A percentile compares a stretch with the other conserved stretches of the same genome.
phyloP scores from a whole-genome alignment of 208 protist genomes.

The Leishmania braziliensis region DNA sequence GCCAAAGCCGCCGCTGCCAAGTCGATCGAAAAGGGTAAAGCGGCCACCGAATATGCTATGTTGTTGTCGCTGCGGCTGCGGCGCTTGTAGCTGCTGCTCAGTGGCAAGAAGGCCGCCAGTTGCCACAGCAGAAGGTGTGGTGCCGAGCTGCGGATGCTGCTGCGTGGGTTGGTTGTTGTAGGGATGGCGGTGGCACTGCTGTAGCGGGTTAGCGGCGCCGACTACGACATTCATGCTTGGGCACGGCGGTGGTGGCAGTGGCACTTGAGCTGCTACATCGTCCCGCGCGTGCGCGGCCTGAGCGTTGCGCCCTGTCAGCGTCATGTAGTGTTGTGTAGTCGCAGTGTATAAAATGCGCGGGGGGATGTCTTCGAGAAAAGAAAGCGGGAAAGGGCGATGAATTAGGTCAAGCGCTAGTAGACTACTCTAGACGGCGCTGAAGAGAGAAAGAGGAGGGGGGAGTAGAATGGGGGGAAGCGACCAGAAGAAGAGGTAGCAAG shows the following conservation, averaged over 20 bases:
- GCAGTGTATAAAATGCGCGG: background rate
- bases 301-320: background rate
- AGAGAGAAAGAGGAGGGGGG: background rate
- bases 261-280: background rate
- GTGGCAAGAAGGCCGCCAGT: background rate
- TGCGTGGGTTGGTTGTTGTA: background rate
- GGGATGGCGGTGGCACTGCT: background rate
- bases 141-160: slow-evolving; percentile 4
- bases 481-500: background rate
- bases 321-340: background rate
- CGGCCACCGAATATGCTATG: slow-evolving; percentile 37
- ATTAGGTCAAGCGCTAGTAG: background rate
- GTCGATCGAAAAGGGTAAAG: slow-evolving; percentile 56
- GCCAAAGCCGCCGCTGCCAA: slow-evolving; percentile 98
- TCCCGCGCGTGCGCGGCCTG: background rate
- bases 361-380: background rate
- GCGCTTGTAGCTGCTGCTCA: background rate
- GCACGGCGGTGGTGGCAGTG: slow-evolving; percentile 1
- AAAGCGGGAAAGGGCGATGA: background rate
- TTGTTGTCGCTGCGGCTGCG: background rate
- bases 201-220: background rate
- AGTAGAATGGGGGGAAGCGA: background rate
- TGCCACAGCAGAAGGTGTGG: background rate
- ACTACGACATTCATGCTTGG: background rate
- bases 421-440: background rate